Evolutionary conservation across 192 early-diverging fungal genomes (phyloP).

Genomic region (Backusella westeae): DNA sequence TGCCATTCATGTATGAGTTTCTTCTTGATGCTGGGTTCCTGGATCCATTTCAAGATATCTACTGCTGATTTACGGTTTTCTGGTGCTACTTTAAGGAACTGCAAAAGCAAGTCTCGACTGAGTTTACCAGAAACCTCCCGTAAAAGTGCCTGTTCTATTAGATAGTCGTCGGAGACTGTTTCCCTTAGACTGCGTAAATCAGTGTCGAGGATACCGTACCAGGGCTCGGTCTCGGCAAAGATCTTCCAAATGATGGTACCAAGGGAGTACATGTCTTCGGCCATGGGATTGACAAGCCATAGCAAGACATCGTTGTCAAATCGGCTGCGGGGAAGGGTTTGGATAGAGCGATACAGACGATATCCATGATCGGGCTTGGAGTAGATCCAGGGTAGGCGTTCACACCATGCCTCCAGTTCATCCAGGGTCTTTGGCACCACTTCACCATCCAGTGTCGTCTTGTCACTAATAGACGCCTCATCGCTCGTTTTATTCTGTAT

Average conservation of each 20-base stretch:
- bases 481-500: not conserved
- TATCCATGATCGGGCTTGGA: constrained; percentile 58
- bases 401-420: constrained; percentile 37
- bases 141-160: constrained; percentile 45
- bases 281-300: constrained; percentile 42
- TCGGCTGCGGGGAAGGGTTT: constrained; percentile 50
- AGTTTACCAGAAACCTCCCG: constrained; percentile 37
- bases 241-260: constrained; percentile 59
- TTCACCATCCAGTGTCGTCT: constrained; percentile 14
- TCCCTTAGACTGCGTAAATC: constrained; percentile 51
- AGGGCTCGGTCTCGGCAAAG: constrained; percentile 57
- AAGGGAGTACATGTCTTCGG: constrained; percentile 56
- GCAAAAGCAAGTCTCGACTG: constrained; percentile 39
- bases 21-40: constrained; percentile 28
- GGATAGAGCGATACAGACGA: constrained; percentile 52
- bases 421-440: constrained; percentile 38
- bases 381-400: constrained; percentile 43
- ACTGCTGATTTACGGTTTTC: constrained; percentile 38
- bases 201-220: constrained; percentile 58
- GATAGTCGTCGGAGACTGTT: constrained; percentile 41
- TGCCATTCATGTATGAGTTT: constrained; percentile 49
- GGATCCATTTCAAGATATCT: constrained; percentile 45
- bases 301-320: constrained; percentile 40
- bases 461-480: not conserved
- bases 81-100: constrained; percentile 41